Conservation (phyloP, 2,329 filamentous ascomycete species). For the Diplodia mutila region DNA sequence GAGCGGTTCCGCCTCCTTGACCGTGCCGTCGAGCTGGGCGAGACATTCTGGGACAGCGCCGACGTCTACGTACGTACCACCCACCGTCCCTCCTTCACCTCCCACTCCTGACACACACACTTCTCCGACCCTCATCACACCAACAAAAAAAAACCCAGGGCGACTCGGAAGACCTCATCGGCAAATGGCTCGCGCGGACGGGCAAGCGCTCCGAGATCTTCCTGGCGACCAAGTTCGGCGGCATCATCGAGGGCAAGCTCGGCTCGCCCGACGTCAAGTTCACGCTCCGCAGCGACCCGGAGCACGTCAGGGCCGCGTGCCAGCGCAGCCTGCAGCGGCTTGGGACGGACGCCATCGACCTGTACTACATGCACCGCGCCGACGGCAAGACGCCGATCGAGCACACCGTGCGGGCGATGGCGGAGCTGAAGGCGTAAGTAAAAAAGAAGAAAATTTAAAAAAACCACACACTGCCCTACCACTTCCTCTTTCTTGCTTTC, state of each 20-base stretch:
- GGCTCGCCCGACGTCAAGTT: not conserved
- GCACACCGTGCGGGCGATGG: conserved; percentile 55
- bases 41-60: conserved; percentile 35
- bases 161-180: conserved; percentile 40
- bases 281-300: conserved; percentile 39
- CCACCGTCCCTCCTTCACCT: too few relatives aligned
- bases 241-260: conserved; percentile 28
- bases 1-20: conserved; percentile 34
- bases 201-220: conserved; percentile 27
- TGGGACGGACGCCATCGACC: conserved; percentile 45
- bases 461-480: too few relatives aligned
- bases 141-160: conserved; percentile 28
- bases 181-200: conserved; percentile 38
- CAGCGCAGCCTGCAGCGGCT: conserved; percentile 46
- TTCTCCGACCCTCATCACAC: too few relatives aligned
- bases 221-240: conserved; percentile 59
- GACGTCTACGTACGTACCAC: conserved; percentile 32
- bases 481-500: too few relatives aligned
- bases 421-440: conserved; percentile 33
- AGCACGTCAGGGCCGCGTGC: conserved; percentile 46
- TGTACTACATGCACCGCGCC: conserved; percentile 51
- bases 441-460: too few relatives aligned
- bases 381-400: conserved; percentile 51
- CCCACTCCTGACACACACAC: too few relatives aligned
- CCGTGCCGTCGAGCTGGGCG: conserved; percentile 33